Evolutionary conservation across 495 filamentous ascomycete genomes (phyloP).

Genomic region (Tuber magnatum): DNA sequence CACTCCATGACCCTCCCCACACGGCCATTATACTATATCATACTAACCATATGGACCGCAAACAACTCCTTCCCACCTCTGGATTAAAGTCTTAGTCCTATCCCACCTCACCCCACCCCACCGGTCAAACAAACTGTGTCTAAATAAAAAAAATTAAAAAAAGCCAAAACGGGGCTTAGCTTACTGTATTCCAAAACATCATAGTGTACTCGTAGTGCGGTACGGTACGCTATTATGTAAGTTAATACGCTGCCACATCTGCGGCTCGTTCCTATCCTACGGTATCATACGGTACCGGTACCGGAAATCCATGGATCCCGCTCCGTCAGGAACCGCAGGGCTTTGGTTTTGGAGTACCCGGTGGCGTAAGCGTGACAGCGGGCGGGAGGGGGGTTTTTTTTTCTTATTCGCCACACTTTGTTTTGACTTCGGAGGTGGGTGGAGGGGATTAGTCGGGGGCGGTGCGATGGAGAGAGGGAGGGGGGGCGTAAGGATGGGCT

Average conservation of each 20-base stretch:
- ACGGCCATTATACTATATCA: not conserved
- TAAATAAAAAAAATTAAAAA: too few species aligned
- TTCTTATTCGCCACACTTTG: not conserved
- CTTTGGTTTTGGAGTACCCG: not conserved
- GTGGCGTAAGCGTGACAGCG: not conserved
- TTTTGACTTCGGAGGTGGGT: not conserved
- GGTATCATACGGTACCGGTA: not conserved
- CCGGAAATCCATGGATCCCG: not conserved
- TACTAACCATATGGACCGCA: not conserved
- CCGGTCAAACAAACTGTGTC: too few species aligned
- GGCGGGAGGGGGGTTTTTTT: not conserved
- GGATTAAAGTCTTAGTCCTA: too few species aligned
- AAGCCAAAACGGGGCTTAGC: too few species aligned
- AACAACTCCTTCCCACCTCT: not conserved
- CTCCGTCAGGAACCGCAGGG: not conserved
- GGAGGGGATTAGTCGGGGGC: not conserved
- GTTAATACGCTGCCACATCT: not conserved
- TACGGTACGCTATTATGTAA: too few species aligned
- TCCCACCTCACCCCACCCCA: too few species aligned
- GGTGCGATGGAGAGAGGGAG: not conserved
- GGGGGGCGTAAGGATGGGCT: not conserved
- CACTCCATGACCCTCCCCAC: not conserved
- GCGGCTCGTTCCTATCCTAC: not conserved
- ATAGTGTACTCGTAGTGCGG: too few species aligned
- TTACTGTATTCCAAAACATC: too few species aligned